Evolutionary conservation across 805 yeast genomes (phyloP).

Genomic region (Torulaspora franciscae): DNA sequence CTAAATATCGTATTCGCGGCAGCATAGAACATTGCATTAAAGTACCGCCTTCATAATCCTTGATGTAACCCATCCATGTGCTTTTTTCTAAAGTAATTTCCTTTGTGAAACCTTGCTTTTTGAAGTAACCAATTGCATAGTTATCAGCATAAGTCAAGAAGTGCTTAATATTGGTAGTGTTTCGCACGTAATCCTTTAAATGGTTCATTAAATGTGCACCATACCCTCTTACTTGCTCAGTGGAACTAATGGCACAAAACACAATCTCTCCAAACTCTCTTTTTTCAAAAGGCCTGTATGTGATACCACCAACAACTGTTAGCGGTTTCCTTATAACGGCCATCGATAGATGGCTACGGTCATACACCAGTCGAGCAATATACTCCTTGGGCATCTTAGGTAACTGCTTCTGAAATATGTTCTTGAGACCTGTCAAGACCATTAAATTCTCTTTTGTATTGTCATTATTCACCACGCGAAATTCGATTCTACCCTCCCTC

Average conservation of each 20-base stretch:
- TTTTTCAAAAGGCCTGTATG: constrained; percentile 88
- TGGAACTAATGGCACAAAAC: constrained; percentile 94
- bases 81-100: constrained; percentile 81
- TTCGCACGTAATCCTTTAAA: constrained; percentile 87
- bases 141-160: constrained; percentile 96
- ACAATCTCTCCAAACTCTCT: constrained; percentile 96
- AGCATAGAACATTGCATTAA: constrained; percentile 95
- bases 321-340: constrained; percentile 92
- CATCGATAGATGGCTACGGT: constrained; percentile 88
- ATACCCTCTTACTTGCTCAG: constrained; percentile 97
- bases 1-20: constrained; percentile 82
- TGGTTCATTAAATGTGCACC: constrained; percentile 99
- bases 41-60: constrained; percentile 98
- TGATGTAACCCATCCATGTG: constrained; percentile 97
- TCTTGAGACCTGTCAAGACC: constrained; percentile 90
- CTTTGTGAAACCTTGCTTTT: constrained; percentile 96
- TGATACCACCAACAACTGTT: constrained; percentile 96
- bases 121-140: constrained; percentile 97
- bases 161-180: constrained; percentile 78
- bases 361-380: constrained; percentile 90
- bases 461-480: constrained; percentile 94
- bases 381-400: constrained; percentile 99
- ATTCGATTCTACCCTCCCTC: constrained; percentile 86
- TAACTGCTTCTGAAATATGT: constrained; percentile 92
- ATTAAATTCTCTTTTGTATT: constrained; percentile 80